Percentiles rank a stretch among this genome's conserved stretches.
These are phyloP conservation scores for Colletotrichum lindemuthianum DNA, from an alignment of 2,329 filamentous ascomycete species.

Conservation along the genomic window DNA sequence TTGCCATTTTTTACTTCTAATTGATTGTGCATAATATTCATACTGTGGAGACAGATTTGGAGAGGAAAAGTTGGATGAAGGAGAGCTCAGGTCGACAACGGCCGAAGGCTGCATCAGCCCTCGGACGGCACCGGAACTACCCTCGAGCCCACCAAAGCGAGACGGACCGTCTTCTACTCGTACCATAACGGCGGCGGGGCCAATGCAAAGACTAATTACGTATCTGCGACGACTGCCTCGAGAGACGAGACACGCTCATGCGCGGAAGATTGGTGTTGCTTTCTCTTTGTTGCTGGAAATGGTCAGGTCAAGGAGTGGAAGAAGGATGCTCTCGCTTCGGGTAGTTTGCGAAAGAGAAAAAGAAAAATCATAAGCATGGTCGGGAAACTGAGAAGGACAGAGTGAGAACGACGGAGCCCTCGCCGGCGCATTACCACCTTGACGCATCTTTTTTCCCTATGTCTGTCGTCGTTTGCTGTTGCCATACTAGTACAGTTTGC, in stretches of 20 bases:
- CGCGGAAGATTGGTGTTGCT: conserved; percentile 6
- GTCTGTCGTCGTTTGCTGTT: conserved; percentile 27
- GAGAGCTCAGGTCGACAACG: conserved; percentile 14
- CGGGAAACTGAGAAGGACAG: conserved; percentile 30
- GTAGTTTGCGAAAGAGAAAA: conserved; percentile 24
- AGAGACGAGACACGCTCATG: conserved; percentile 24
- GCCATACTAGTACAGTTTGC: conserved; percentile 23
- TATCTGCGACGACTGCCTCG: conserved; percentile 30
- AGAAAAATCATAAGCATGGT: conserved; percentile 24
- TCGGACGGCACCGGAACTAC: conserved; percentile 27
- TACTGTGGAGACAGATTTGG: conserved; percentile 28
- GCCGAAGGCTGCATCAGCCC: conserved; percentile 16
- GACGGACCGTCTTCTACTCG: conserved; percentile 25
- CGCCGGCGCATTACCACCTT: conserved; percentile 33
- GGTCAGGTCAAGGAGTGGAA: conserved; percentile 15
- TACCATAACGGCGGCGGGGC: conserved; percentile 13
- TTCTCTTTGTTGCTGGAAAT: conserved; percentile 19
- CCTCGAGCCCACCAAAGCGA: conserved; percentile 15
- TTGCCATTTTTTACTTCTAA: conserved; percentile 30
- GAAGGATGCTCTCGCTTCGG: conserved; percentile 32
- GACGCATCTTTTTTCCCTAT: conserved; percentile 26
- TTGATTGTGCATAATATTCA: conserved; percentile 35
- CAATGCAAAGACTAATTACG: conserved; percentile 16
- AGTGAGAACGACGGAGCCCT: conserved; percentile 28
- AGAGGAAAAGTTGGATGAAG: conserved; percentile 35